Base-by-base conservation (phyloP, 768 basidiomycete genomes). In the Russula ochroleuca region DNA sequence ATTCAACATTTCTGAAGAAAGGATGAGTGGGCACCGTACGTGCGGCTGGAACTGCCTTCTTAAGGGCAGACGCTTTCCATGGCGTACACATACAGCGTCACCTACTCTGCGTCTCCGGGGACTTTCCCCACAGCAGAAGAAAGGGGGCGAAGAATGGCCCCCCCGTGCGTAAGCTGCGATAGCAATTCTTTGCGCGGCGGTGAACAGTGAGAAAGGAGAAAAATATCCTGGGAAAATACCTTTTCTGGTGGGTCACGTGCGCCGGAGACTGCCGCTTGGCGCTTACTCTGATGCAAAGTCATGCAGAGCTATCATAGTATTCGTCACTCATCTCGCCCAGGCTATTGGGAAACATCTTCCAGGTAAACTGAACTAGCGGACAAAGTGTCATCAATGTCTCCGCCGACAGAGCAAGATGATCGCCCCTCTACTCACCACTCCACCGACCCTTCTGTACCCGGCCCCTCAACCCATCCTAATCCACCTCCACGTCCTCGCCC, bases 51-150 rank as follows among this genome's bases (percentile, higher is more conserved):
- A 82, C 85, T 83, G 81, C 79, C 85, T 80, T 81, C 83, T 87
- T 90, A 76, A 76, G 79, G 85, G 79, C 80, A 83, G 86, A 78
- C 73, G 87, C 80, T 90, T 86, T 88, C 88, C 88, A 69, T 79
- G 70, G 73, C 59, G 40, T 50, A 41, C 58, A 63, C 49, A 71
- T 57, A 67, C 78, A 78, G 76, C 73, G 77, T 82, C 79, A 77
- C 77, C n/a, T 70, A 70, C 84, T 88, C 88, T 86, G 86, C 81
- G 75, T 82, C 89, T 90, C 89, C 89, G 89, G 89, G 87, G 89
- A 90, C 89, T 90, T 91, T 90, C 88, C 89, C 89, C 89, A 86
- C 89, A 90, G 89, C 86, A 68, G 66, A 77, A 80, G 67, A 61
- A 60, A 66, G 76, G 80, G 79, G 80, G 78, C 72, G 61, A 59